Evolutionary conservation across 1,284 basidiomycete genomes (phyloP).

Genomic region (Boletus sp.): DNA sequence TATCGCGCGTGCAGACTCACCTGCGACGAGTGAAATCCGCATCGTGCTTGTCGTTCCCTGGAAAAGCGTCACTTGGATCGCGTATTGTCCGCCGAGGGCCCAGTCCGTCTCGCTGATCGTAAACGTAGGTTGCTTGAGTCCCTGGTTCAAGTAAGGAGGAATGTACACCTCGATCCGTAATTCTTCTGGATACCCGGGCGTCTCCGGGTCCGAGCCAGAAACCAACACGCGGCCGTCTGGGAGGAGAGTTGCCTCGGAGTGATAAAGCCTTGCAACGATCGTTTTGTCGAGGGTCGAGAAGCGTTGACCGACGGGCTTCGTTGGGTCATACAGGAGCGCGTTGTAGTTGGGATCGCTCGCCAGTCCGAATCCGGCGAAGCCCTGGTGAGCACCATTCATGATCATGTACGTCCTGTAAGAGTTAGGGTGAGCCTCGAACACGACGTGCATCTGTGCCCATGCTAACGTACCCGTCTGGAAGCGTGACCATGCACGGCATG

Average conservation of each 20-base stretch:
- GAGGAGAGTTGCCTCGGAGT: constrained; percentile 70
- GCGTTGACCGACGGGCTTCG: constrained; percentile 52
- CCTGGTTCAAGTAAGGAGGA: constrained; percentile 67
- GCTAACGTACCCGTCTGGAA: constrained; percentile 49
- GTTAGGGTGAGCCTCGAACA: neutral
- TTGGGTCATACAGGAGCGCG: constrained; percentile 68
- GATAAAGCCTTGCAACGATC: constrained; percentile 77
- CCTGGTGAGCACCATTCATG: constrained; percentile 60
- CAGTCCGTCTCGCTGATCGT: constrained; percentile 57
- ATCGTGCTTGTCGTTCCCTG: constrained; percentile 53
- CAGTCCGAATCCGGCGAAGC: constrained; percentile 70
- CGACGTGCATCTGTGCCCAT: too few relatives aligned
- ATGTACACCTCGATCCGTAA: constrained; percentile 72
- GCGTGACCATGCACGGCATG: constrained; percentile 66
- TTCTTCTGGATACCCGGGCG: constrained; percentile 52
- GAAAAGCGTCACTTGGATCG: constrained; percentile 51
- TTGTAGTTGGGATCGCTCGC: constrained; percentile 58
- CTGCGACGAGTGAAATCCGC: constrained; percentile 60
- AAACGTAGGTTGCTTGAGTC: constrained; percentile 55
- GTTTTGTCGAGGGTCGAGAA: constrained; percentile 64
- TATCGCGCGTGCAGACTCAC: constrained; percentile 35
- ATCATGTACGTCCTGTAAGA: constrained; percentile 65
- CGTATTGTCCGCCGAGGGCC: constrained; percentile 48
- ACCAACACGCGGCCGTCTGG: constrained; percentile 68
- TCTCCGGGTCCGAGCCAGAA: constrained; percentile 70